Base-by-base conservation (phyloP, 2,329 filamentous ascomycete genomes). In the Hansfordia pulvinata region DNA sequence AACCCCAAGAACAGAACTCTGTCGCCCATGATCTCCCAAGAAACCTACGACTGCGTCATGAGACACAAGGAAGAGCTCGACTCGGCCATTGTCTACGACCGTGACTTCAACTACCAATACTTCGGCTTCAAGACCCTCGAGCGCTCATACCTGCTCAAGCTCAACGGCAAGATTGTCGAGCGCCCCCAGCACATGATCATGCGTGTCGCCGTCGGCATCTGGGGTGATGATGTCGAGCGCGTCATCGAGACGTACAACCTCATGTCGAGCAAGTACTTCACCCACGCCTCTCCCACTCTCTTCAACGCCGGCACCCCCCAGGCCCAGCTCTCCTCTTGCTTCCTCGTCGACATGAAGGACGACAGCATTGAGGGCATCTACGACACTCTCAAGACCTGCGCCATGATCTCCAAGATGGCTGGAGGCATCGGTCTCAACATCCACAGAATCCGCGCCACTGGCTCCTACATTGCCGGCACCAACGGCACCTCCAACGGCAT, bases 31-130 rank as follows among this genome's bases (percentile, higher is more conserved):
- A 96, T 98, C 49, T 85, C 88, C 22, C 63, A 88, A 47, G 65
- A 80, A 42, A 92, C 81, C 25, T 93, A 93, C 52, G 82, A 94
- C 44, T 84, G 75, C 36, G 80, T 98, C 38, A 90, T 93, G 81
- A 82, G 80, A 47, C 85, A 98, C 58, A 85, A 84, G 45, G 90
- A 93, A 30, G 90, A 98, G 60, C 71, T 98, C 31, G 93, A 98
- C 66, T 96, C 88, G 22, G 90, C 90, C 46, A 96, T 98, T 52
- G 88, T 98, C 45, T 98, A 96, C 47, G 90, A 98, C 62, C 81
- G 90, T 42, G 90, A 98, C 54, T 98, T 98, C 71, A 94, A 96
- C 71, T 98, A 98, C 66, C 90, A 98, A 64, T 98, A 93, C 64
- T 98, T 98, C 47, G 90, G 90, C 38, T 98, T 98, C 76, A 98